phyloP scores from a whole-genome alignment of 495 filamentous ascomycete genomes.

The Podospora conica region DNA sequence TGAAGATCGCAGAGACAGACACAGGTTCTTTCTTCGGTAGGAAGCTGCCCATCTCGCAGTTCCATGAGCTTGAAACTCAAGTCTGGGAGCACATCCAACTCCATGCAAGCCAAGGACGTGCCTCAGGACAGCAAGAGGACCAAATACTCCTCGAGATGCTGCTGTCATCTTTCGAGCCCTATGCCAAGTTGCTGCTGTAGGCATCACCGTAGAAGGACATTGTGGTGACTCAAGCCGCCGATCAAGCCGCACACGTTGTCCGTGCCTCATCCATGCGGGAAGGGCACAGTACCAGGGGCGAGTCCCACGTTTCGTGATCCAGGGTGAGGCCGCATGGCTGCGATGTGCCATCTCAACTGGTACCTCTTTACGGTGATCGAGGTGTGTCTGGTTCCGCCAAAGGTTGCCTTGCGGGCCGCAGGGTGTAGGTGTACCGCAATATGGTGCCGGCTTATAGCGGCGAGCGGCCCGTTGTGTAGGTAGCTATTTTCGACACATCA shows the following conservation, averaged over 20 bases:
- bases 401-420: neutral
- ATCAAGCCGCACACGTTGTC: neutral
- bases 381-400: neutral
- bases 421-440: neutral
- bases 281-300: neutral
- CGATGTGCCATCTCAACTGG: neutral
- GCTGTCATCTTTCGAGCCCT: neutral
- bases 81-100: neutral
- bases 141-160: neutral
- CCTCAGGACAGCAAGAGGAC: neutral
- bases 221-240: too few relatives aligned
- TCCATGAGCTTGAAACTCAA: too few relatives aligned
- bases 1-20: neutral
- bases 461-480: neutral
- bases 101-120: neutral
- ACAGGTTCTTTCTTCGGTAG: neutral
- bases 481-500: neutral
- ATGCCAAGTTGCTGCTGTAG: neutral
- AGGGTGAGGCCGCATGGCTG: neutral
- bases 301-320: neutral
- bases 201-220: neutral
- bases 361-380: neutral
- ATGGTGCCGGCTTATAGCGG: neutral
- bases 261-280: neutral
- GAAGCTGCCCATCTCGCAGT: too few relatives aligned